Conservation (phyloP, 1,284 basidiomycete genomes). For the Thelephora terrestris region DNA sequence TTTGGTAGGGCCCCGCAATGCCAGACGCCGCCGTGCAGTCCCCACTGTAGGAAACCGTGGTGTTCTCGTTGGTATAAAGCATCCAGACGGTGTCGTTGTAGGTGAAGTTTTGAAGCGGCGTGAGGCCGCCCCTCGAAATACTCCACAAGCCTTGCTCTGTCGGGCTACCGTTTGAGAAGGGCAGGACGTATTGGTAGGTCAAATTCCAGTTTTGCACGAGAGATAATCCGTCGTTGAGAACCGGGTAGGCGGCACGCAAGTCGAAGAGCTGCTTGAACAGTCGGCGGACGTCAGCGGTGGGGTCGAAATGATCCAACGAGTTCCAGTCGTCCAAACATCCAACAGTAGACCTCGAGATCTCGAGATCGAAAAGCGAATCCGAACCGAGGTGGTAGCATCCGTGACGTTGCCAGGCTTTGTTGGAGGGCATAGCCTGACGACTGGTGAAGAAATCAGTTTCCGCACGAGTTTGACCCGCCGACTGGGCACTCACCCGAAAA, state of each 20-base stretch:
- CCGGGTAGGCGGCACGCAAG: constrained; percentile 56
- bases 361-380: constrained; percentile 84
- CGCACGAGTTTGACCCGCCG: neutral
- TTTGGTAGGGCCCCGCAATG: constrained; percentile 69
- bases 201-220: constrained; percentile 73
- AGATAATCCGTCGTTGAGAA: constrained; percentile 78
- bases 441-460: constrained; percentile 28
- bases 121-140: constrained; percentile 54
- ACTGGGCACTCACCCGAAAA: constrained; percentile 63
- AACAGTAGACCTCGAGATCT: constrained; percentile 62
- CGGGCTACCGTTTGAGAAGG: constrained; percentile 69
- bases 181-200: constrained; percentile 67
- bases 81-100: constrained; percentile 65
- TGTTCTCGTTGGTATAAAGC: constrained; percentile 78
- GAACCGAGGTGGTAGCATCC: constrained; percentile 87
- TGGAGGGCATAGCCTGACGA: constrained; percentile 86
- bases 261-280: constrained; percentile 64
- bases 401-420: constrained; percentile 81
- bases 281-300: constrained; percentile 67
- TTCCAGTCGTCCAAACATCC: constrained; percentile 87
- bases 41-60: constrained; percentile 50
- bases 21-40: constrained; percentile 48
- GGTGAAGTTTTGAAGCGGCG: constrained; percentile 41
- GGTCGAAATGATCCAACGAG: constrained; percentile 86
- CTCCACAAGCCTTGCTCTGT: constrained; percentile 90